These are phyloP conservation scores for Suhomyces choctaworum DNA, from an alignment of 1,139 yeast genomes.

Conservation along the genomic window DNA sequence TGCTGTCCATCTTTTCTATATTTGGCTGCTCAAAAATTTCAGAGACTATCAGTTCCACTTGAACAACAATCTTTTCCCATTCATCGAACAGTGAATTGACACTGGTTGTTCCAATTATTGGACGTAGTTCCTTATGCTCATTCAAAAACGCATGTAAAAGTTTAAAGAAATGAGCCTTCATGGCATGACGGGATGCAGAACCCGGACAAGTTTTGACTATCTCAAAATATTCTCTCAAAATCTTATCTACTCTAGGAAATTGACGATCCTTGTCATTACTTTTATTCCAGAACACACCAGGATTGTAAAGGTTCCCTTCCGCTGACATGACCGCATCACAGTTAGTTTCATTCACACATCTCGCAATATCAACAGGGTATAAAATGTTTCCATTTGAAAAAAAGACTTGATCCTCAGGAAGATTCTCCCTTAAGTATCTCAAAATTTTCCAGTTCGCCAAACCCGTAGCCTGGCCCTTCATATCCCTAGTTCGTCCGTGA, in stretches of 20 bases:
- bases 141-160: slow-evolving; percentile 76
- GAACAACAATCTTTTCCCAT: slow-evolving; percentile 69
- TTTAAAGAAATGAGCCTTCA: slow-evolving; percentile 93
- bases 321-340: slow-evolving; percentile 98
- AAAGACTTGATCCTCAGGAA: slow-evolving; percentile 82
- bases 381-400: slow-evolving; percentile 92
- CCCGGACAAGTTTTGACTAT: slow-evolving; percentile 69
- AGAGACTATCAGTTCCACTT: slow-evolving; percentile 66
- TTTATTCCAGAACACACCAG: slow-evolving; percentile 78
- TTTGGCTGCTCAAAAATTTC: slow-evolving; percentile 49
- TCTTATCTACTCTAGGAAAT: slow-evolving; percentile 81
- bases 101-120: slow-evolving; percentile 61
- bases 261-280: slow-evolving; percentile 57
- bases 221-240: slow-evolving; percentile 85
- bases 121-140: slow-evolving; percentile 73
- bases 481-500: slow-evolving; percentile 94
- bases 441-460: slow-evolving; percentile 90
- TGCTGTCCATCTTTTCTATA: slow-evolving; percentile 49
- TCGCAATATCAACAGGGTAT: slow-evolving; percentile 73
- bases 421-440: slow-evolving; percentile 70
- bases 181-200: slow-evolving; percentile 73
- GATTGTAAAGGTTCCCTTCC: slow-evolving; percentile 91
- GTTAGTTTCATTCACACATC: slow-evolving; percentile 61
- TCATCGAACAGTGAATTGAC: slow-evolving; percentile 50
- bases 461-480: slow-evolving; percentile 96